phyloP scores from a whole-genome alignment of 371 early-diverging fungal species.

The Mortierella sp. region DNA sequence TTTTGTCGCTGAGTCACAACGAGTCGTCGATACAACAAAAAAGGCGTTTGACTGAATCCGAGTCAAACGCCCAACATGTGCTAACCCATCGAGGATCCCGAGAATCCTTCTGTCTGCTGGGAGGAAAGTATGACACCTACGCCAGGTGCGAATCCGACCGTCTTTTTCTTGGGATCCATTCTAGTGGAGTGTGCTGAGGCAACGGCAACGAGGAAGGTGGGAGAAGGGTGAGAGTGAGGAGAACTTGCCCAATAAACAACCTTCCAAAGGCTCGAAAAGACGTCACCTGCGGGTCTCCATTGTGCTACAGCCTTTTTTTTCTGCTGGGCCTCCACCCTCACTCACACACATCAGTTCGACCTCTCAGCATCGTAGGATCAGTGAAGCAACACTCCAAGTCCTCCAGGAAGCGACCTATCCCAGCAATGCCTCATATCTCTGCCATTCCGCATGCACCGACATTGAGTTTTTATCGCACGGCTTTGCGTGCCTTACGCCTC shows the following conservation, averaged over 20 bases:
- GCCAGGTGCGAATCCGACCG: slow-evolving; percentile 52
- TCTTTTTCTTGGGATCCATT: slow-evolving; percentile 56
- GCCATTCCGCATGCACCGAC: slow-evolving; percentile 40
- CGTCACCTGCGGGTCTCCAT: too few relatives aligned
- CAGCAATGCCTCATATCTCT: slow-evolving; percentile 22
- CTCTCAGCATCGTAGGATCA: neutral
- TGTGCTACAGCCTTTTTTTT: too few relatives aligned
- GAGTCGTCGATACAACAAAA: slow-evolving; percentile 8
- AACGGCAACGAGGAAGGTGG: neutral
- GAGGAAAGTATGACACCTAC: slow-evolving; percentile 20
- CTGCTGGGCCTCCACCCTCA: too few relatives aligned
- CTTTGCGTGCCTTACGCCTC: slow-evolving; percentile 23
- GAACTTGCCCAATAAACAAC: neutral
- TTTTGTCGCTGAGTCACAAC: slow-evolving; percentile 38
- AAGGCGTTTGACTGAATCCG: slow-evolving; percentile 18
- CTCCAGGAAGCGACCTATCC: too few relatives aligned
- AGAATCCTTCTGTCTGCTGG: neutral
- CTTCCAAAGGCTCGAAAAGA: neutral
- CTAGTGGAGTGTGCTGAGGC: slow-evolving; percentile 1
- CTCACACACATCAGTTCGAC: too few relatives aligned
- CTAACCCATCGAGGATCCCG: slow-evolving; percentile 12
- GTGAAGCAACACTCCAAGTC: too few relatives aligned
- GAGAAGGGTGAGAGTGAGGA: neutral
- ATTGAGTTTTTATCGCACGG: slow-evolving; percentile 39
- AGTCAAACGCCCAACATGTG: neutral